phyloP scores from a whole-genome alignment of 768 basidiomycete genomes.

The Tephrocybe sp. region DNA sequence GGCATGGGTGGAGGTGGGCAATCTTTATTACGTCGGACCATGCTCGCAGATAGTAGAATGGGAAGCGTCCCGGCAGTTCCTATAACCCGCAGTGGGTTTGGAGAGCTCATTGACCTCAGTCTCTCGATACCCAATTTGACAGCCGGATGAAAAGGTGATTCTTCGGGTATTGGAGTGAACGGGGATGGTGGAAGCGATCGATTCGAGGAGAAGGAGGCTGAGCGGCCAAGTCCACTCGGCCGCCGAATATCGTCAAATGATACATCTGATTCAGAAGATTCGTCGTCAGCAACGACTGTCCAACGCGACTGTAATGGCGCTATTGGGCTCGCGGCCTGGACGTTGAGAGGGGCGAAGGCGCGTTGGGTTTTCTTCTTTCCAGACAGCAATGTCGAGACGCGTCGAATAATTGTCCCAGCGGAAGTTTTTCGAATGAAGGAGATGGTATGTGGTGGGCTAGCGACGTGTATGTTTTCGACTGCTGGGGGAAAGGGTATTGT shows the following conservation, averaged over 20 bases:
- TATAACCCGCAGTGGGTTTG: constrained; percentile 29
- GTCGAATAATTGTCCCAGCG: constrained; percentile 19
- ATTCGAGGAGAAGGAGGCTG: constrained; percentile 32
- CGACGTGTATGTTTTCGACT: constrained; percentile 14
- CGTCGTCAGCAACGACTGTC: constrained; percentile 12
- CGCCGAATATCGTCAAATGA: constrained; percentile 39
- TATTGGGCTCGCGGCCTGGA: background rate
- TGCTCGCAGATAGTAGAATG: constrained; percentile 7
- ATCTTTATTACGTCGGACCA: constrained; percentile 1
- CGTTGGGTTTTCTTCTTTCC: constrained; percentile 14
- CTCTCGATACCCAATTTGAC: constrained; percentile 15
- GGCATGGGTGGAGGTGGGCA: constrained; percentile 23
- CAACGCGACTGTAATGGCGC: constrained; percentile 5
- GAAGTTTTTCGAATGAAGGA: constrained; percentile 6
- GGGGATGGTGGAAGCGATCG: constrained; percentile 35
- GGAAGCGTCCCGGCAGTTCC: constrained; percentile 19
- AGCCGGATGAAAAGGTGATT: constrained; percentile 16
- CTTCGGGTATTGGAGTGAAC: constrained; percentile 18
- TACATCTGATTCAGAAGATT: constrained; percentile 14
- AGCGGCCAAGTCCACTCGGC: constrained; percentile 43
- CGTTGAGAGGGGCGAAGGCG: constrained; percentile 9
- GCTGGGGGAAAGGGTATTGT: constrained; percentile 17
- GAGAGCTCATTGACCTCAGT: constrained; percentile 34
- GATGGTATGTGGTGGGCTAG: constrained; percentile 5
- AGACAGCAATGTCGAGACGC: constrained; percentile 23